Conservation (phyloP, 139 green algal genomes). For the Auxenochlorella pyrenoidosa region DNA sequence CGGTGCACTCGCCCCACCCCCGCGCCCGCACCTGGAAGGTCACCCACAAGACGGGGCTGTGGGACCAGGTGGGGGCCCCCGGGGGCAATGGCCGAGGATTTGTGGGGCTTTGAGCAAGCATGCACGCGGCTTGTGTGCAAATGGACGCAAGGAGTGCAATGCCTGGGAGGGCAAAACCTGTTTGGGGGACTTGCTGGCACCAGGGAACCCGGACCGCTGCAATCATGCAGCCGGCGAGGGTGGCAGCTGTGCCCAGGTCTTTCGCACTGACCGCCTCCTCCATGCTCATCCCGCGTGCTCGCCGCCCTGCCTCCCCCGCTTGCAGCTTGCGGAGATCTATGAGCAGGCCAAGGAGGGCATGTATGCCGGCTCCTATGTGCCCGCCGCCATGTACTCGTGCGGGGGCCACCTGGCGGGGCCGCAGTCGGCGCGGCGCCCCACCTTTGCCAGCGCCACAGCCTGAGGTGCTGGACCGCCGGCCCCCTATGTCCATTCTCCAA, state of each 20-base stretch:
- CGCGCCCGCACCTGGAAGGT: constrained; percentile 56
- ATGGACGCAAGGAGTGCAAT: too few relatives aligned
- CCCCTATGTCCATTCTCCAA: background rate
- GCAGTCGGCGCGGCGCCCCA: background rate
- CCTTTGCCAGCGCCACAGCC: constrained; percentile 1
- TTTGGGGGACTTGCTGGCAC: too few relatives aligned
- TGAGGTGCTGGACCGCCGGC: background rate
- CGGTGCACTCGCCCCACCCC: constrained; percentile 64
- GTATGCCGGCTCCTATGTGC: constrained; percentile 39
- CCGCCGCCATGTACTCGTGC: constrained; percentile 49
- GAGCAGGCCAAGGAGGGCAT: constrained; percentile 47
- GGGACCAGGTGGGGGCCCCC: constrained; percentile 41
- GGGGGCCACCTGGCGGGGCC: constrained; percentile 33
- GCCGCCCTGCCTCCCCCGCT: background rate
- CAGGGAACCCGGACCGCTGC: too few relatives aligned
- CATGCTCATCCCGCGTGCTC: background rate
- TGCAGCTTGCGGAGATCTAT: constrained; percentile 51
- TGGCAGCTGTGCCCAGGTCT: too few relatives aligned
- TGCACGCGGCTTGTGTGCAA: too few relatives aligned
- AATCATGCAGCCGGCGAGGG: too few relatives aligned
- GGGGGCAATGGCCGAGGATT: background rate
- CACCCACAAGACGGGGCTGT: constrained; percentile 54
- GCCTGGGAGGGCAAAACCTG: too few relatives aligned
- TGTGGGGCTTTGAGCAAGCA: too few relatives aligned
- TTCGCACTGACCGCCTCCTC: too few relatives aligned